phyloP scores from a whole-genome alignment of 2,329 filamentous ascomycete species.

The Calonectria multiphialidica region DNA sequence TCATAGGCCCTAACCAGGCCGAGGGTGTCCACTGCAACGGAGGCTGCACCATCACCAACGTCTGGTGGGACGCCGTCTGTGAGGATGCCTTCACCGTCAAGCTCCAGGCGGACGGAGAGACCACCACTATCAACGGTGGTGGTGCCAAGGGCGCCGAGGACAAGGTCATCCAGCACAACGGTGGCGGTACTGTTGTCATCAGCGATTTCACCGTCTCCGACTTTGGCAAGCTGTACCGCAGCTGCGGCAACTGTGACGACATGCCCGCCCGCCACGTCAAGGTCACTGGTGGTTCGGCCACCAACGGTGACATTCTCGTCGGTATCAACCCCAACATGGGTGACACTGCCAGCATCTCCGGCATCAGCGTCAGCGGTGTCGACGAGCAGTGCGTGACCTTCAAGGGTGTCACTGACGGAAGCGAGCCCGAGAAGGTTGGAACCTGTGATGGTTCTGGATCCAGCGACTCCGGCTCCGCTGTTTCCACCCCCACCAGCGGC shows the following conservation, averaged over 20 bases:
- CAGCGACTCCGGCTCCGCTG: not conserved
- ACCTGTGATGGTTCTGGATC: conserved; percentile 29
- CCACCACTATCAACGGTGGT: conserved; percentile 57
- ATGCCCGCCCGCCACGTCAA: conserved; percentile 56
- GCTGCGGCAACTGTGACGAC: conserved; percentile 58
- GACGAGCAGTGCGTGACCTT: conserved; percentile 35
- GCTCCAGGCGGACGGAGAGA: conserved; percentile 38
- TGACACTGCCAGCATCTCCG: conserved; percentile 45
- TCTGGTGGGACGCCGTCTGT: conserved; percentile 63
- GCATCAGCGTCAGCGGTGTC: conserved; percentile 34
- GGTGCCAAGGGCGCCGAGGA: conserved; percentile 59
- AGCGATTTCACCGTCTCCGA: conserved; percentile 56
- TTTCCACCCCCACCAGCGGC: conserved; percentile 19
- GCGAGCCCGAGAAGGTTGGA: conserved; percentile 42
- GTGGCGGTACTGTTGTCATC: conserved; percentile 56
- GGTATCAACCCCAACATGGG: conserved; percentile 58
- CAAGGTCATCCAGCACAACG: conserved; percentile 62
- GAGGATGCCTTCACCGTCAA: conserved; percentile 56
- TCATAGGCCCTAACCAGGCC: conserved; percentile 50
- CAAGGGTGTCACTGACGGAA: conserved; percentile 40
- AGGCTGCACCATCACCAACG: conserved; percentile 56
- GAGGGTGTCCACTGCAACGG: conserved; percentile 62
- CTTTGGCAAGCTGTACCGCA: conserved; percentile 63
- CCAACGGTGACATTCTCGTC: conserved; percentile 52
- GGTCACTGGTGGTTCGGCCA: conserved; percentile 53